phyloP scores from a whole-genome alignment of 2,329 filamentous ascomycete species.

The Botrytis medusae region DNA sequence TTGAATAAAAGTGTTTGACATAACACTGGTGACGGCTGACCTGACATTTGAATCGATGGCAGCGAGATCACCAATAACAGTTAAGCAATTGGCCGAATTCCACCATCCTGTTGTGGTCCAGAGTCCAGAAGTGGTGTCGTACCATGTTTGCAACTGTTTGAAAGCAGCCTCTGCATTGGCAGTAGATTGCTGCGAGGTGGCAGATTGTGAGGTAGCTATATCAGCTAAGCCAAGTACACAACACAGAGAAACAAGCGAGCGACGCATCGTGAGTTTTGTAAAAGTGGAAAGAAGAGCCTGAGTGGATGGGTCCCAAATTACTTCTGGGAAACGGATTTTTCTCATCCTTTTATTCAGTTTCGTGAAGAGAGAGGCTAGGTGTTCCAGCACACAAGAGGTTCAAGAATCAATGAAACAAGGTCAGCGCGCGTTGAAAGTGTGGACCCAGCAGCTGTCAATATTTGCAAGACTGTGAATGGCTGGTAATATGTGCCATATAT shows the following conservation, averaged over 20 bases:
- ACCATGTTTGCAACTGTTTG: conserved; percentile 58
- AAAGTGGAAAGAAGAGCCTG: neutral
- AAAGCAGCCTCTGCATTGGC: conserved; percentile 40
- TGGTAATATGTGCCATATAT: neutral
- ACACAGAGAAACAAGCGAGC: conserved; percentile 1
- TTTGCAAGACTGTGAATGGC: neutral
- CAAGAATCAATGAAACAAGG: neutral
- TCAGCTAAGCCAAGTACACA: conserved; percentile 13
- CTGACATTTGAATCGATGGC: conserved; percentile 40
- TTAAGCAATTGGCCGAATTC: conserved; percentile 69
- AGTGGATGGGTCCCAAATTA: neutral
- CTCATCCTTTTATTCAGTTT: neutral
- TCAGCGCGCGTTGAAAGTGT: neutral
- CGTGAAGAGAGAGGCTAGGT: neutral
- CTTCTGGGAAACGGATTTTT: neutral
- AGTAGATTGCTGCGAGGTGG: conserved; percentile 24
- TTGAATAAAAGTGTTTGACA: conserved; percentile 45
- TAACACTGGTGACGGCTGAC: conserved; percentile 42
- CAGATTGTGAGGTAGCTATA: conserved; percentile 22
- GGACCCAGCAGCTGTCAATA: neutral
- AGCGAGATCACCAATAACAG: conserved; percentile 54
- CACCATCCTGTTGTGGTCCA: conserved; percentile 71
- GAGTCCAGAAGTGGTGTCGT: conserved; percentile 58
- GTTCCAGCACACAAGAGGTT: neutral
- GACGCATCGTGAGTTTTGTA: conserved; percentile 16